phyloP scores from a whole-genome alignment of 371 early-diverging fungal genomes.

The Capniomyces stellatus region DNA sequence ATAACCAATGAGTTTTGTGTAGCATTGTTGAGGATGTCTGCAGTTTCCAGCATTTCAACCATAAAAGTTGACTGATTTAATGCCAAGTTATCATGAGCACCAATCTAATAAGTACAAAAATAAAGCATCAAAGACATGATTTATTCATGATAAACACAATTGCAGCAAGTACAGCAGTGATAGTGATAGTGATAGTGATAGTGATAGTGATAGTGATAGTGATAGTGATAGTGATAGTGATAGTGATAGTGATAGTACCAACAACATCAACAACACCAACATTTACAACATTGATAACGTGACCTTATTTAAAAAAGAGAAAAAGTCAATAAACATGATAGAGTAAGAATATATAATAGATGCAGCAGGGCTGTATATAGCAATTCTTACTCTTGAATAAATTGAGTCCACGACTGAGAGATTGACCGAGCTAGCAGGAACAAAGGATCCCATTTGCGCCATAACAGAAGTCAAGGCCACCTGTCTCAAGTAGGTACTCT shows the following conservation, averaged over 20 bases:
- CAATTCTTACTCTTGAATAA: conserved; percentile 42
- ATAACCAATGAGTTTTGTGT: conserved; percentile 65
- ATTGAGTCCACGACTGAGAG: conserved; percentile 80
- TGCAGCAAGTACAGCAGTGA: too few species aligned
- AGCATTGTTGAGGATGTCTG: conserved; percentile 66
- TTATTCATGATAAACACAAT: too few species aligned
- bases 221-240: too few species aligned
- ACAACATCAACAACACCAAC: too few species aligned
- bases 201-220: too few species aligned
- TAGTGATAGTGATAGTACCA: too few species aligned
- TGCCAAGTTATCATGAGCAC: conserved; percentile 56
- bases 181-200: too few species aligned
- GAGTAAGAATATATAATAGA: conserved; percentile 9
- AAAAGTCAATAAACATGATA: conserved; percentile 17
- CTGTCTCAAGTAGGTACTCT: conserved; percentile 92
- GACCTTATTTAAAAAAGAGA: background rate
- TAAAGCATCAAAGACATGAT: background rate
- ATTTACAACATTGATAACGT: too few species aligned
- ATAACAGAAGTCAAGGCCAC: conserved; percentile 93
- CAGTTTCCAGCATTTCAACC: conserved; percentile 96
- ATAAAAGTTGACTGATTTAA: conserved; percentile 92
- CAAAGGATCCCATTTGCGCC: conserved; percentile 96
- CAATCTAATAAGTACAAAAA: conserved; percentile 20
- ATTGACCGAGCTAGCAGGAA: conserved; percentile 66
- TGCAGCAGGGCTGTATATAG: too few species aligned